phyloP scores from a whole-genome alignment of 441 rosid genomes.

The Erodium trifolium region DNA sequence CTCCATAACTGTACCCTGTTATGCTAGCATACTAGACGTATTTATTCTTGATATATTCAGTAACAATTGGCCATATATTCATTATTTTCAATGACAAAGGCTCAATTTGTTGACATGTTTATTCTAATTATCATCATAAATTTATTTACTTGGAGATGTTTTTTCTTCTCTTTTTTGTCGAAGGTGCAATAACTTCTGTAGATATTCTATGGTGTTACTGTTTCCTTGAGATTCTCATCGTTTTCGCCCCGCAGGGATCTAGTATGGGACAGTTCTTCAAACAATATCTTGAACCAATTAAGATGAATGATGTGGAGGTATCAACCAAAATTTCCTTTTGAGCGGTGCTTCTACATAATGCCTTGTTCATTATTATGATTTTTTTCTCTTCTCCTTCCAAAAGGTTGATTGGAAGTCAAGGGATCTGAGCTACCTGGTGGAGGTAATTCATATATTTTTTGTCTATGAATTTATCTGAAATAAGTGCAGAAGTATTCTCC shows the following conservation, averaged over 20 bases:
- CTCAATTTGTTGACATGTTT: neutral
- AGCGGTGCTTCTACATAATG: slow-evolving; percentile 14
- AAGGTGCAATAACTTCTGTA: neutral
- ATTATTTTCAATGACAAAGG: neutral
- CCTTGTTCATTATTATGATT: slow-evolving; percentile 10
- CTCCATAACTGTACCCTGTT: neutral
- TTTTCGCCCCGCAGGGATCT: slow-evolving; percentile 62
- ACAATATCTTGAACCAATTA: slow-evolving; percentile 79
- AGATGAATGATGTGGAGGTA: slow-evolving; percentile 81
- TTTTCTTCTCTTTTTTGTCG: too few species aligned
- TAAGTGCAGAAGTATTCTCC: slow-evolving; percentile 5
- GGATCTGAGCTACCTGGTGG: slow-evolving; percentile 77
- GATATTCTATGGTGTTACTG: neutral
- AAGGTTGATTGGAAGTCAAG: slow-evolving; percentile 87
- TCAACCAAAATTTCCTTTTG: slow-evolving; percentile 10
- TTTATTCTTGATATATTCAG: neutral
- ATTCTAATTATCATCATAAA: neutral
- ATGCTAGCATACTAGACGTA: neutral
- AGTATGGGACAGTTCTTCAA: slow-evolving; percentile 90
- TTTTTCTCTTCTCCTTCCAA: slow-evolving; percentile 16
- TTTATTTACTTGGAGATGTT: too few species aligned
- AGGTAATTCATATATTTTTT: slow-evolving; percentile 39
- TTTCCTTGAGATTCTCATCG: neutral
- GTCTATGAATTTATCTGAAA: slow-evolving; percentile 3
- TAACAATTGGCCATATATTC: neutral